Base-by-base conservation (phyloP, 768 basidiomycete species). In the Mycena leptocephala region DNA sequence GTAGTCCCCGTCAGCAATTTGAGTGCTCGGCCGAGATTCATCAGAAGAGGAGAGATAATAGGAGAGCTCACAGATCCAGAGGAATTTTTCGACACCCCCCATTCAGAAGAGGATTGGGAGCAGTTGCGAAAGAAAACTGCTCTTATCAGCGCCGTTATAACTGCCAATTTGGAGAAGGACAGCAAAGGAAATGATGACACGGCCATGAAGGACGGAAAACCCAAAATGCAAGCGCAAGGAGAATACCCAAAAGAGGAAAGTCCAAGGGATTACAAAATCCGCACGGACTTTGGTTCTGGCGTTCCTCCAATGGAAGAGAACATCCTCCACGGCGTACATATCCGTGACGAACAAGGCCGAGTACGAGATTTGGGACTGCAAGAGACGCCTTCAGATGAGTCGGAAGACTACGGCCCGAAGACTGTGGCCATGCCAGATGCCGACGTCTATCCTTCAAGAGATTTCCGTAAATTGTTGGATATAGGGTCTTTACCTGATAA, bases 401-500 rank as follows among this genome's bases (percentile, higher is more conserved):
- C 46, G 18, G 51, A 51, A n/a, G 48, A 64, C 39, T 64, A 64
- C 39, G 39, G 62, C n/a, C 62, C 48, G 2, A 53, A 53, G 20
- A 33, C 65, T 16, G 65, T 48, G 13, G 39, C 46, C 5, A 51
- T 67, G 46, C 48, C 64, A 16, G 64, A 66, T 43, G 3, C 7
- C 5, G 26, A 28, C 11, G 30, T 30, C 10, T 66, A 66, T 24
- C 28, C 64, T 28, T 66, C 64, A 10, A 30, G 13, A 6, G 6
- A 66, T 18, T 28, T 66, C 16, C 20, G 48, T 13, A 30, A 67
- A 5, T 22, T 67, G 22, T 11, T 67, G 11, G 65, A 67, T n/a
- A n/a, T 67, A 10, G 65, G 65, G 16, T 67, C 65, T 3, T 37
- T 67, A n/a, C 65, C 65, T 3, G 65, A 67, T 2, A 33, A 51